Conservation (phyloP, 495 filamentous ascomycete genomes). For the Neurospora sp. region DNA sequence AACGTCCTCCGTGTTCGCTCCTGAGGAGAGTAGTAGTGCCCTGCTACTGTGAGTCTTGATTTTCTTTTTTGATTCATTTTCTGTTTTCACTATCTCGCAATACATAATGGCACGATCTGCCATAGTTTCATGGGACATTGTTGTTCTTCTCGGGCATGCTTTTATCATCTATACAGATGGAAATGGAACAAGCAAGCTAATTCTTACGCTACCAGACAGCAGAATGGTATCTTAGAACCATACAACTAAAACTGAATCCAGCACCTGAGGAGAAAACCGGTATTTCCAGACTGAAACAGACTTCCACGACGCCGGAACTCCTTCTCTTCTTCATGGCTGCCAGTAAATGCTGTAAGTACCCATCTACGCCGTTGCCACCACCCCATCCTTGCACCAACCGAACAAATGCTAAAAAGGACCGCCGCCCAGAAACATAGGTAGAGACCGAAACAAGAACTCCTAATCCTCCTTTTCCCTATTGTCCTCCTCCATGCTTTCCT, state of each 20-base stretch:
- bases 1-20: no score
- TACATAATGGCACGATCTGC: neutral
- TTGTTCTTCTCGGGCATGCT: neutral
- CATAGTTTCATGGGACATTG: neutral
- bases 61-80: neutral
- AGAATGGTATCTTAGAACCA: neutral
- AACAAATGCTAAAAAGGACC: slow-evolving; percentile 1
- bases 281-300: no score
- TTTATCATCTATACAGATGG: neutral
- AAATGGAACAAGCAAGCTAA: neutral
- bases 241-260: neutral
- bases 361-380: neutral
- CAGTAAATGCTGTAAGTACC: neutral
- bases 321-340: neutral
- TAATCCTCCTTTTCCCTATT: neutral
- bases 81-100: no score
- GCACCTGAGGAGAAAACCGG: neutral
- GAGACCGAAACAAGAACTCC: neutral
- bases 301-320: neutral
- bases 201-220: neutral
- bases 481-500: neutral
- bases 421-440: slow-evolving; percentile 12
- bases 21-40: neutral
- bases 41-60: neutral
- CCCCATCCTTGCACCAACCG: neutral